phyloP scores from a whole-genome alignment of 2,329 filamentous ascomycete species.

The Hyphodiscus sp. region DNA sequence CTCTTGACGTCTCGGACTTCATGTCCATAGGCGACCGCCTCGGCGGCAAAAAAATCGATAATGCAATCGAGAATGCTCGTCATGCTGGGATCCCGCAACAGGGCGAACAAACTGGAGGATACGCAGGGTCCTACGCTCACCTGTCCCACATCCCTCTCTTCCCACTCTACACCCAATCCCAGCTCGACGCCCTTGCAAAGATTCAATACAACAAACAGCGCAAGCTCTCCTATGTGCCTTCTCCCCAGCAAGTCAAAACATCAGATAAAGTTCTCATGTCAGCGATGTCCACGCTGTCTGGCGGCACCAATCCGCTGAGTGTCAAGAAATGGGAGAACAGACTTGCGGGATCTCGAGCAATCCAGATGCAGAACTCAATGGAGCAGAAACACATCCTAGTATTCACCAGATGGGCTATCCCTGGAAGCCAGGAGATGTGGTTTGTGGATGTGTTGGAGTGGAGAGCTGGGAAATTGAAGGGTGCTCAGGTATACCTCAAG shows the following conservation, averaged over 20 bases:
- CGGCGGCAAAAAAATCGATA: constrained; percentile 1
- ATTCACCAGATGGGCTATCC: neutral
- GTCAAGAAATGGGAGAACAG: constrained; percentile 1
- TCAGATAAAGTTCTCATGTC: neutral
- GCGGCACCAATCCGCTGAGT: neutral
- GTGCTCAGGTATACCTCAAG: neutral
- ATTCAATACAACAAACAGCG: too few species aligned
- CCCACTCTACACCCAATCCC: neutral
- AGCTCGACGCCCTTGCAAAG: too few species aligned
- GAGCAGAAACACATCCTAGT: neutral
- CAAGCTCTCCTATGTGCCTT: too few species aligned
- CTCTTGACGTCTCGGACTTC: neutral
- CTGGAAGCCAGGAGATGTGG: neutral
- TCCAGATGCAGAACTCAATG: neutral
- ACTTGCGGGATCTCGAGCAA: neutral
- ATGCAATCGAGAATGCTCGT: neutral
- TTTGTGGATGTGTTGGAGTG: too few species aligned
- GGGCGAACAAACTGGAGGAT: neutral
- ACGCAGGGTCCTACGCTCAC: neutral
- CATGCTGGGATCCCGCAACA: neutral
- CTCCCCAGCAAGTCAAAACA: too few species aligned
- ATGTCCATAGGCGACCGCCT: neutral
- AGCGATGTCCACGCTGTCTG: neutral
- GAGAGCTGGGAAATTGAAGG: too few species aligned
- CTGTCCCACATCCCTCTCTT: constrained; percentile 2